Evolutionary conservation across 805 yeast species (phyloP), one percentile per base, ranked within the genome.

Genomic region (Yamadazyma olivae): DNA sequence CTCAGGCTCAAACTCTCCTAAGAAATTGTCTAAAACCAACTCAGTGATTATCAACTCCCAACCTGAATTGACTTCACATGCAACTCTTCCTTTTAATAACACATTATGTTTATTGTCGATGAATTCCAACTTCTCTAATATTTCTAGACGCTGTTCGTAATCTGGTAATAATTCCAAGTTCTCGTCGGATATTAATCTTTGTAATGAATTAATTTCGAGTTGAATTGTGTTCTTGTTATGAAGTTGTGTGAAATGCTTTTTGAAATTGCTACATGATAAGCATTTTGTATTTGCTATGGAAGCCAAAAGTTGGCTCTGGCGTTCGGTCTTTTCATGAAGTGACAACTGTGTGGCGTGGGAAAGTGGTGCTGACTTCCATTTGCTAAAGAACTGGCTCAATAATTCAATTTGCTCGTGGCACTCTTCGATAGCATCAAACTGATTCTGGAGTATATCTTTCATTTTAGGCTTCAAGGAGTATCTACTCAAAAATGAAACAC

Each of bases 1-100:
- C 53, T 89, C 96, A 0, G 97, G 89, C 44, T 90, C 95, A 54
- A 85, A 90, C 39, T 88, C 95, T 20, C 91, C 95, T 43, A 93
- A 65, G 66, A 91, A 89, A 60, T 93, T 93, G 52, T 91, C 95
- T 49, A 93, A 70, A 13, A 93, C 77, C 36, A 93, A 70, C 58
- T 93, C 99, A 0, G 99, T 91, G 8, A 93, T 57, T 2, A 84
- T 82, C 38, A 90, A 69, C 59, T 93, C 99, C 77, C 90, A 88
- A 0, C 98, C 98, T 17, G 88, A 75, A 55, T 85, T 86, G 39
- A 87, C 74, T 51, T 93, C 99, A 64, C 95, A 93, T 0, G 95
- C 95, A 6, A 38, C 95, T 43, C 97, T 70, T 22, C 98, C 98
- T 62, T 90, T 90, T 46, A 93, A 67, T 51, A 78, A 79, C 15